Conservation (phyloP, 2,329 filamentous ascomycete genomes). For the Scedosporium aurantiacum region DNA sequence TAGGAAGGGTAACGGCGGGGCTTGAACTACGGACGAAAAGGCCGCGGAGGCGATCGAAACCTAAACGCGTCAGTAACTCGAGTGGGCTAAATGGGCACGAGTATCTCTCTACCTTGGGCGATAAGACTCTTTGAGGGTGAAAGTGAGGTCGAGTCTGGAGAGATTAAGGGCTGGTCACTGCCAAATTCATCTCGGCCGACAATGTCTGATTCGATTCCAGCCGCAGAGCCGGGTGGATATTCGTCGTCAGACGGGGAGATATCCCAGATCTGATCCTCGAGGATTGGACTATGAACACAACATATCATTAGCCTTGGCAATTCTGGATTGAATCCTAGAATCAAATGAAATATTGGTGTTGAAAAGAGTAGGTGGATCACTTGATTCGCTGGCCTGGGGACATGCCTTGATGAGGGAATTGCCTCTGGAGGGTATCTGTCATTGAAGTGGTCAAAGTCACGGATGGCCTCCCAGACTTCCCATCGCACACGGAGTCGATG, state of each 20-base stretch:
- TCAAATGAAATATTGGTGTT: neutral
- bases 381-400: neutral
- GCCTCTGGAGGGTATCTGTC: slow-evolving; percentile 5
- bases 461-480: slow-evolving; percentile 2
- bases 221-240: neutral
- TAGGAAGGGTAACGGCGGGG: neutral
- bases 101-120: neutral
- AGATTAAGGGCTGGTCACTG: neutral
- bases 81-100: neutral
- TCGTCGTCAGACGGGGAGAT: neutral
- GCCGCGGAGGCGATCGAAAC: neutral
- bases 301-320: too few relatives aligned
- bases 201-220: neutral
- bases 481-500: neutral
- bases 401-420: slow-evolving; percentile 6
- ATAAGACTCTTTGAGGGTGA: neutral
- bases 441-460: neutral
- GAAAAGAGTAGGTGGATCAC: neutral
- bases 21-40: neutral
- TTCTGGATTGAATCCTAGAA: too few relatives aligned
- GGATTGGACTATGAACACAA: neutral
- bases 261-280: neutral
- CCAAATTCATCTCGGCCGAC: neutral
- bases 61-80: neutral
- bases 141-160: neutral